Conservation (phyloP, 2,329 filamentous ascomycete species). For the Xylariaceae sp. region DNA sequence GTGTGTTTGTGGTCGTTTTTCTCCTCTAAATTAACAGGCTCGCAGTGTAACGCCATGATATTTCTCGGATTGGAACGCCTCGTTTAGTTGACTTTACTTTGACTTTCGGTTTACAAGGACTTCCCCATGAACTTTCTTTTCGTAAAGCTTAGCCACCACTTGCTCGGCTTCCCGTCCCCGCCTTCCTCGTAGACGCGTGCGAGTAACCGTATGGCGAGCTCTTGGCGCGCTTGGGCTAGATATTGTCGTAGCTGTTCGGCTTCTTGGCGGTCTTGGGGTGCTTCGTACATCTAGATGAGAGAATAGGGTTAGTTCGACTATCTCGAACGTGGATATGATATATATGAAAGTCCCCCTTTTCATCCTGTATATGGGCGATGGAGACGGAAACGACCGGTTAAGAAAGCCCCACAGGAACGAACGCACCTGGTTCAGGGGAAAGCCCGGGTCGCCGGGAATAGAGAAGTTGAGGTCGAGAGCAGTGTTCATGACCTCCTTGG, state of each 20-base stretch:
- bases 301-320: not conserved
- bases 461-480: conserved; percentile 92
- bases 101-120: conserved; percentile 50
- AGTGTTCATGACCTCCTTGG: conserved; percentile 77
- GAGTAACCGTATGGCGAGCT: conserved; percentile 76
- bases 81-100: no score
- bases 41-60: not conserved
- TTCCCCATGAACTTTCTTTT: conserved; percentile 99
- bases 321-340: not conserved
- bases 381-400: not conserved
- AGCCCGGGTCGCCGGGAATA: conserved; percentile 86
- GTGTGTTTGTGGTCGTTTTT: no score
- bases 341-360: not conserved
- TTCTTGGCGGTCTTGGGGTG: conserved; percentile 79
- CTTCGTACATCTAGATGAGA: conserved; percentile 69
- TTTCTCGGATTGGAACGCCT: no score
- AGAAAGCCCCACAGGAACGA: not conserved
- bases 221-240: conserved; percentile 86
- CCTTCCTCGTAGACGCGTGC: conserved; percentile 79
- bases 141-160: conserved; percentile 98
- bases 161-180: conserved; percentile 61
- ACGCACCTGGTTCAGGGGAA: conserved; percentile 80
- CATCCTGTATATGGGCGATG: not conserved
- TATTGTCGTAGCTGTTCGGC: conserved; percentile 86
- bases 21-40: not conserved